These are phyloP conservation scores for Colletotrichum endophyticum DNA, from an alignment of 2,329 filamentous ascomycete species.

Conservation along the genomic window DNA sequence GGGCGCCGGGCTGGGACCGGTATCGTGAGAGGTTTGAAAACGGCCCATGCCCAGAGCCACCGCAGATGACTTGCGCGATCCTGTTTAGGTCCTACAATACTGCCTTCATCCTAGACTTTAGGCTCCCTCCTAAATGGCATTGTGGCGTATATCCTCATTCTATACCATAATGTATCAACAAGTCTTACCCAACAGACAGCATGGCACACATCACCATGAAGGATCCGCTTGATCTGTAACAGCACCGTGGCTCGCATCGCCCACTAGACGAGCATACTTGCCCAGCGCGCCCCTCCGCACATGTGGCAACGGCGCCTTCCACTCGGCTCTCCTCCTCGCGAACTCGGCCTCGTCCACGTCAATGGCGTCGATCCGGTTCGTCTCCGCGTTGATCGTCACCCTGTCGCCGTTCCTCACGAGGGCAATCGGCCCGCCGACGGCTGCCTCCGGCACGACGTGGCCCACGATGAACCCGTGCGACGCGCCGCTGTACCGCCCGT, in stretches of 20 bases:
- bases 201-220: constrained; percentile 18
- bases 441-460: constrained; percentile 90
- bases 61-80: not conserved
- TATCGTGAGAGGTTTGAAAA: not conserved
- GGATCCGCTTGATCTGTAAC: constrained; percentile 71
- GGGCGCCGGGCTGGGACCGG: not conserved
- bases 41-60: not conserved
- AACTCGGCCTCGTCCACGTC: constrained; percentile 75
- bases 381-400: constrained; percentile 85
- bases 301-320: constrained; percentile 73
- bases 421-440: constrained; percentile 86
- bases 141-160: not conserved
- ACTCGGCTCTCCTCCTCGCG: constrained; percentile 63
- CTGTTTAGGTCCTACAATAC: not conserved
- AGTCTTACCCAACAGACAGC: not conserved
- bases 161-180: not conserved
- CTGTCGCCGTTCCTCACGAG: constrained; percentile 80
- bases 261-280: constrained; percentile 88
- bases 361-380: constrained; percentile 72
- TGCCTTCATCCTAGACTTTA: no score
- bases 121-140: not conserved
- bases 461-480: constrained; percentile 94
- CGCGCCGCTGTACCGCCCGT: constrained; percentile 88
- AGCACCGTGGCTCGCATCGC: constrained; percentile 89
- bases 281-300: constrained; percentile 85